These are phyloP conservation scores for Phylloporus rhodoxanthus DNA, from an alignment of 768 basidiomycete genomes.

Conservation along the genomic window DNA sequence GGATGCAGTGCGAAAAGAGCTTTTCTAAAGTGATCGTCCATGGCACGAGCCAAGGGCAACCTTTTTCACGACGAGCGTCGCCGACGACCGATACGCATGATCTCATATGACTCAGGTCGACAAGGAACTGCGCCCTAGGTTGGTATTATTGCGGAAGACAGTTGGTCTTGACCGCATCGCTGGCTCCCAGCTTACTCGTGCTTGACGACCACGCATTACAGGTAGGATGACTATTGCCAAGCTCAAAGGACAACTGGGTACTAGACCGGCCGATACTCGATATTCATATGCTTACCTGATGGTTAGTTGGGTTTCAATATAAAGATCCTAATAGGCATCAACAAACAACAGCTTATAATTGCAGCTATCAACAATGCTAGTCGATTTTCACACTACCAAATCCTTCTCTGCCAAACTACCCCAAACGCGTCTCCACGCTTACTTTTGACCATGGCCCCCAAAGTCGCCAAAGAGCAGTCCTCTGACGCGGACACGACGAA, in stretches of 20 bases:
- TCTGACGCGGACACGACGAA: conserved; percentile 25
- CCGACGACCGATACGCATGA: background rate
- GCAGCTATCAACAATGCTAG: conserved; percentile 35
- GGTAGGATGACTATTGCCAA: conserved; percentile 4
- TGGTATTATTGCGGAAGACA: background rate
- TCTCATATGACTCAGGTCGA: background rate
- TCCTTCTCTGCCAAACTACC: conserved; percentile 19
- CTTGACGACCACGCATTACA: conserved; percentile 1
- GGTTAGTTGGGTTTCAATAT: conserved; percentile 35
- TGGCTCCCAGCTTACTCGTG: background rate
- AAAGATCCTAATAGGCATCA: conserved; percentile 33
- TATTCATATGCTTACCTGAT: conserved; percentile 30
- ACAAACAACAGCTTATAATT: conserved; percentile 38
- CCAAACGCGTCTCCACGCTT: conserved; percentile 24
- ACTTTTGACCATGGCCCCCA: conserved; percentile 21
- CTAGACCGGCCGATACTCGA: conserved; percentile 9
- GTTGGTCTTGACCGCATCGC: conserved; percentile 2
- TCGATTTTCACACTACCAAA: conserved; percentile 37
- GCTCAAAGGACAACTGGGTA: too few species aligned
- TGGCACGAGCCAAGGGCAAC: conserved; percentile 7
- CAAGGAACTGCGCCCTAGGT: background rate
- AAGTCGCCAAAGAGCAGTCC: conserved; percentile 20
- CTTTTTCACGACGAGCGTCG: conserved; percentile 1
- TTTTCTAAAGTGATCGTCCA: conserved; percentile 20
- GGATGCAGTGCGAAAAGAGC: conserved; percentile 21